phyloP scores from a whole-genome alignment of 768 basidiomycete species.

The Tricholomella constricta region DNA sequence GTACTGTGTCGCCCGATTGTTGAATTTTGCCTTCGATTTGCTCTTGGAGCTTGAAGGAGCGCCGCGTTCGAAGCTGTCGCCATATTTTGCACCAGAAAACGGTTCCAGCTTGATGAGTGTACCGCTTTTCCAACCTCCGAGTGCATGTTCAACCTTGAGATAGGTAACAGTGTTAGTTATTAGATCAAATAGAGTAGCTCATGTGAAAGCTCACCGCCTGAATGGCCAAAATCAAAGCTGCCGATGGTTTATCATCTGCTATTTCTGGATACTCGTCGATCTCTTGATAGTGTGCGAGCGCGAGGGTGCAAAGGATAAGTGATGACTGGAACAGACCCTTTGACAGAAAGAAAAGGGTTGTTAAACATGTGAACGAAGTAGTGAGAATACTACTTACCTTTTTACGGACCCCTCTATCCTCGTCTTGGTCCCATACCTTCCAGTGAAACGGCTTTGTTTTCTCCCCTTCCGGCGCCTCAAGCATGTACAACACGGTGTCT shows the following conservation, averaged over 20 bases:
- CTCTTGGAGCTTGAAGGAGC: not conserved
- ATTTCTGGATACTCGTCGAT: not conserved
- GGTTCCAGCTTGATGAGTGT: not conserved
- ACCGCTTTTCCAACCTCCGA: not conserved
- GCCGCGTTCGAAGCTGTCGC: not conserved
- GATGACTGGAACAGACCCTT: not conserved
- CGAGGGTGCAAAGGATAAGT: not conserved
- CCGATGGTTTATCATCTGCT: not conserved
- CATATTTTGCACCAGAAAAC: not conserved
- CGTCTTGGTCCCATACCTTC: not conserved
- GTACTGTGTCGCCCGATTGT: not conserved
- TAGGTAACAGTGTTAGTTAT: too few relatives aligned
- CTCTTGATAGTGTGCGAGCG: not conserved
- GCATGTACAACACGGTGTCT: not conserved
- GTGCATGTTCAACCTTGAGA: not conserved
- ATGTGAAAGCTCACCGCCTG: not conserved
- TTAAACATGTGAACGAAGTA: not conserved
- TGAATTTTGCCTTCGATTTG: not conserved
- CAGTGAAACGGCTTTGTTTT: not conserved
- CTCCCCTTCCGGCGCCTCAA: not conserved
- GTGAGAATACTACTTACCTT: not conserved
- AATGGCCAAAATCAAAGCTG: not conserved
- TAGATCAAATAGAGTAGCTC: too few relatives aligned
- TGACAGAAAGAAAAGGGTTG: not conserved
- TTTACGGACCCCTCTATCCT: not conserved